Base-by-base conservation (phyloP, 1,284 basidiomycete species). In the Rhodotorula sp. region DNA sequence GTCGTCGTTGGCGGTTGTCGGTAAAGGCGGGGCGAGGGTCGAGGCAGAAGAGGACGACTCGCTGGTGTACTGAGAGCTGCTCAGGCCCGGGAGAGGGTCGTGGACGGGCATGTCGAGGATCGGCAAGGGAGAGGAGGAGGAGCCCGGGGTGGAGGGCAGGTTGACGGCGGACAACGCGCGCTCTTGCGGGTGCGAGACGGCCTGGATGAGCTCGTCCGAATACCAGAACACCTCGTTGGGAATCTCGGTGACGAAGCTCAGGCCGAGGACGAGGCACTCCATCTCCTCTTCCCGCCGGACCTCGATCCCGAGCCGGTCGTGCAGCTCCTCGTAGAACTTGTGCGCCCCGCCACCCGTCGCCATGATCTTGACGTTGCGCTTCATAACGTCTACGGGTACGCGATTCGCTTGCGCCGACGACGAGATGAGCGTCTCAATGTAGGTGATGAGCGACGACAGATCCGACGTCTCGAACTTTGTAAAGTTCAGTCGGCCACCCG, bases 171-270 rank as follows among this genome's bases (percentile, higher is more conserved):
- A 68, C 53, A 66, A 49, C 34, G 67, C 68, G 23, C 72, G 72
- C 34, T 76, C 71, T 55, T 77, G 66, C 16, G 87, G 86, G 80
- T 93, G 91, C 59, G 91, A 90, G 44, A 93, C 89, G 64, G 89
- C 81, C 73, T 92, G 90, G 65, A 98, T 95, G 76, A 98, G 88
- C 83, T 97, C 91, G 82, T 99, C 97, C 58, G 94, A 97, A 84
- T 97, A 99, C 86, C 90, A 98, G 83, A 98, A 99, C 48, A 95
- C 95, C 82, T 99, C 97, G 82, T 97, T 90, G 46, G 96, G 96
- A 71, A 99, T 97, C 80, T 93, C 88, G 45, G 92, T 91, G 82
- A 98, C 92, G 83, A 99, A 99, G 82, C 94, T 93, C 79, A 99
- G 86, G 23, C 97, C 97, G 75, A 95, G 91, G 76, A 99, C 99